These are phyloP conservation scores for Tulasnella calospora DNA, from an alignment of 768 basidiomycete genomes.

Conservation along the genomic window DNA sequence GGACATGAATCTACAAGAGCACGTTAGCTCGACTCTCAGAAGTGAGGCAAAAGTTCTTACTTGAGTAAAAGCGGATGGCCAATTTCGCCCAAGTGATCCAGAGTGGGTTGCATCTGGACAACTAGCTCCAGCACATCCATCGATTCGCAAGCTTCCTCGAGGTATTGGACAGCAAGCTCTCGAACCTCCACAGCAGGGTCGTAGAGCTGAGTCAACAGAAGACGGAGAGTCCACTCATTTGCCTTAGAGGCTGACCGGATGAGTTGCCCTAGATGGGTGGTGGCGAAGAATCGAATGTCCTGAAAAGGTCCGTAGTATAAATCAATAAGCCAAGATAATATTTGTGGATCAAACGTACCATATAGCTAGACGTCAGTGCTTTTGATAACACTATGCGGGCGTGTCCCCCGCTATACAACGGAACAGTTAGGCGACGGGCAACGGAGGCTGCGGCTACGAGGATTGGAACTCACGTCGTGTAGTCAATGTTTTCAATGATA, in stretches of 20 bases:
- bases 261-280: slow-evolving; percentile 75
- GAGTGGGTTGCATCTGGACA: slow-evolving; percentile 88
- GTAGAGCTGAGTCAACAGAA: slow-evolving; percentile 92
- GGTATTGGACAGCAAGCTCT: slow-evolving; percentile 79
- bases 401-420: slow-evolving; percentile 73
- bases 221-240: slow-evolving; percentile 81
- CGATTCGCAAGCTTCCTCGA: slow-evolving; percentile 85
- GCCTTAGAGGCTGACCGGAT: slow-evolving; percentile 60
- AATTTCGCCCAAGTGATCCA: slow-evolving; percentile 92
- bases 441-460: slow-evolving; percentile 55
- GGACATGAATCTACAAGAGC: slow-evolving; percentile 73
- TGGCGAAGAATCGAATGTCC: slow-evolving; percentile 86
- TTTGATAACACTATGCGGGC: slow-evolving; percentile 89
- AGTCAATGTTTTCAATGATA: slow-evolving; percentile 88
- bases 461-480: slow-evolving; percentile 81
- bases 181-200: slow-evolving; percentile 88
- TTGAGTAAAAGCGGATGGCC: slow-evolving; percentile 84
- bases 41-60: slow-evolving; percentile 43
- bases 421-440: slow-evolving; percentile 57
- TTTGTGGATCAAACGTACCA: slow-evolving; percentile 44
- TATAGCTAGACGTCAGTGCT: slow-evolving; percentile 88
- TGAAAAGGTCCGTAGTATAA: slow-evolving; percentile 34
- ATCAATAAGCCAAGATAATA: neutral
- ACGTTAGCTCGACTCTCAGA: neutral
- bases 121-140: slow-evolving; percentile 80